These are phyloP conservation scores for Tulasnella sp. DNA, from an alignment of 768 basidiomycete species.

Conservation along the genomic window DNA sequence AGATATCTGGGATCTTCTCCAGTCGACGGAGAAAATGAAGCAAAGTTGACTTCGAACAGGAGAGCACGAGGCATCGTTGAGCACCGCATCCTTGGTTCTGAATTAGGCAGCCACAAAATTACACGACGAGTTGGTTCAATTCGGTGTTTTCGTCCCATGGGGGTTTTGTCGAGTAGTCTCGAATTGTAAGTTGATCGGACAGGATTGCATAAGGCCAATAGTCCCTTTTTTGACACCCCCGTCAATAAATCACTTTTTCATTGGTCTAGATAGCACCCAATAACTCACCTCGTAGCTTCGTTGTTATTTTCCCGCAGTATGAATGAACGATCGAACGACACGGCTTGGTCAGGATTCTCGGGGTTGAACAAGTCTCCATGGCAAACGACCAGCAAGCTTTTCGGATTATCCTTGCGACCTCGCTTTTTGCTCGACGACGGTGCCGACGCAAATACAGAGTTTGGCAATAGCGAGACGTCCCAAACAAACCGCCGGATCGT, in stretches of 20 bases:
- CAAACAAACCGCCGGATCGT: slow-evolving; percentile 7
- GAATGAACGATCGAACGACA: slow-evolving; percentile 15
- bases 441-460: not conserved
- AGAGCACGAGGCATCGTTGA: not conserved
- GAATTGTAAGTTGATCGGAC: slow-evolving; percentile 13
- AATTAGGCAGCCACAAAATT: no score
- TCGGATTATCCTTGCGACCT: not conserved
- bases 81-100: not conserved
- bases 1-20: no score
- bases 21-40: not conserved
- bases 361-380: slow-evolving; percentile 10
- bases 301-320: not conserved
- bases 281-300: slow-evolving; percentile 7
- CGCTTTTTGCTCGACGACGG: not conserved
- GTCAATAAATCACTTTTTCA: not conserved
- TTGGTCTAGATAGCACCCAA: not conserved
- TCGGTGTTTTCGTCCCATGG: slow-evolving; percentile 8
- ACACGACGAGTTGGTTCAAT: not conserved
- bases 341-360: not conserved
- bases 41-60: not conserved
- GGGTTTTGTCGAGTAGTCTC: not conserved
- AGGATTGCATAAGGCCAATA: slow-evolving; percentile 7
- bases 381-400: slow-evolving; percentile 7
- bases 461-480: slow-evolving; percentile 7
- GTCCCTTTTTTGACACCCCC: not conserved